Percentiles rank a stretch among this genome's conserved stretches.
Evolutionary conservation across 148 eudicot genomes (phyloP).

Genomic region (Agrostemma githago): DNA sequence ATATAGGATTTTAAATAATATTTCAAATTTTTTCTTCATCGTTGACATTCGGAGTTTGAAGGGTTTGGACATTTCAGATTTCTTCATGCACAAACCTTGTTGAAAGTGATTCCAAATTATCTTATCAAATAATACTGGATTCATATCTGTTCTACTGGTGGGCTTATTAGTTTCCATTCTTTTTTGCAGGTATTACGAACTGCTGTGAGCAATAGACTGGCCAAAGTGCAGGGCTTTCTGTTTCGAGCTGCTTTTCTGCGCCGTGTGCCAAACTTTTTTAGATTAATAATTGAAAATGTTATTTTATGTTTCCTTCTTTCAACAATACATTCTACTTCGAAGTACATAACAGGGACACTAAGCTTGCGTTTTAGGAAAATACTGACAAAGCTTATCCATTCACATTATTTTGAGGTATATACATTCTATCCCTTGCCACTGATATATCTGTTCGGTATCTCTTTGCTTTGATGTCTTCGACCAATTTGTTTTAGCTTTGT

Average conservation of each 20-base stretch:
- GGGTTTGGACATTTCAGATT: background rate
- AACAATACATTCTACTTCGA: conserved; percentile 79
- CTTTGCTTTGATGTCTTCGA: background rate
- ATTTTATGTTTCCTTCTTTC: conserved; percentile 81
- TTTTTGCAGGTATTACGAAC: conserved; percentile 75
- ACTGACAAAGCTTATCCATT: conserved; percentile 83
- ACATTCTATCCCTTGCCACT: background rate
- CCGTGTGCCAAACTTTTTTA: conserved; percentile 80
- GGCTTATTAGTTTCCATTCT: background rate
- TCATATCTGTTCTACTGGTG: background rate
- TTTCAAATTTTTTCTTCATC: background rate
- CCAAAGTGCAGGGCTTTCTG: conserved; percentile 95
- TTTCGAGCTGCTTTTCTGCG: conserved; percentile 98
- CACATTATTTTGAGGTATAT: conserved; percentile 90
- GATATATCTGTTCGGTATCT: background rate
- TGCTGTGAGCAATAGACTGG: conserved; percentile 91
- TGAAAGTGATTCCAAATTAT: conserved; percentile 1
- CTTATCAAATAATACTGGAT: background rate
- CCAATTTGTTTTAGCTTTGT: background rate
- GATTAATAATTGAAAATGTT: conserved; percentile 86
- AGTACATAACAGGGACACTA: conserved; percentile 88
- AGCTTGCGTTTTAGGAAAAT: conserved; percentile 86
- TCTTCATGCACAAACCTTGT: background rate
- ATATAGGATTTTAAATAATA: too few relatives aligned
- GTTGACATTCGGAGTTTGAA: background rate